Evolutionary conservation across 257 asterid genomes (phyloP).

Genomic region (Avicennia marina): DNA sequence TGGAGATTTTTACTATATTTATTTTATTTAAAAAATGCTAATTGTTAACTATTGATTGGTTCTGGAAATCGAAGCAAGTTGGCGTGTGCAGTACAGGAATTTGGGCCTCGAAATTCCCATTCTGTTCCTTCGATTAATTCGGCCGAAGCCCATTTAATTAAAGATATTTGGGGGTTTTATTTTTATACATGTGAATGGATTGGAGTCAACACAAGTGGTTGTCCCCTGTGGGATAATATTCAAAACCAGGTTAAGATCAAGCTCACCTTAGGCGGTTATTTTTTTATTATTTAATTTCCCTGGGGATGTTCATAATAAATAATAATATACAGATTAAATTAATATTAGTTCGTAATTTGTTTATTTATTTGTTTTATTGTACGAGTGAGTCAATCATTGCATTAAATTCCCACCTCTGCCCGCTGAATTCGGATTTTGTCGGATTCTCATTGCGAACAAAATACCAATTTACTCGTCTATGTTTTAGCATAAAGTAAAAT

Average conservation of each 20-base stretch:
- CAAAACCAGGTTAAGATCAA: slow-evolving; percentile 28
- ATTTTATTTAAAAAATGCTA: background rate
- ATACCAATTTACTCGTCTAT: slow-evolving; percentile 11
- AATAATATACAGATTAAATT: background rate
- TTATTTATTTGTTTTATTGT: background rate
- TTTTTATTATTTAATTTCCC: no score
- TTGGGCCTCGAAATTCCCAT: slow-evolving; percentile 41
- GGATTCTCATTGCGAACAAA: slow-evolving; percentile 25
- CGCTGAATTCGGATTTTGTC: slow-evolving; percentile 35
- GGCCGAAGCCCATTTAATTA: slow-evolving; percentile 30
- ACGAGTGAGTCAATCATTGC: slow-evolving; percentile 39
- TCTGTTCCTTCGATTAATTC: slow-evolving; percentile 14
- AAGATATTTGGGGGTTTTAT: background rate
- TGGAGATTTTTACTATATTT: no score
- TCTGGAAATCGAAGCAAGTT: slow-evolving; percentile 19
- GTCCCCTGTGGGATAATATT: slow-evolving; percentile 27
- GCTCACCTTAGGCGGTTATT: no score
- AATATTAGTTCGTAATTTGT: no score
- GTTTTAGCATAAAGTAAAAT: no score
- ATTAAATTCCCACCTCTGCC: slow-evolving; percentile 27
- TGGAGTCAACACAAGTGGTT: slow-evolving; percentile 37
- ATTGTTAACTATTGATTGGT: background rate
- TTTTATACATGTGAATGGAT: slow-evolving; percentile 33
- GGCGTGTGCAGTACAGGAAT: slow-evolving; percentile 11
- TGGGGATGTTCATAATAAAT: no score